Conservation (phyloP, 2,329 filamentous ascomycete genomes). For the Lasiodiplodia hormozganensis region DNA sequence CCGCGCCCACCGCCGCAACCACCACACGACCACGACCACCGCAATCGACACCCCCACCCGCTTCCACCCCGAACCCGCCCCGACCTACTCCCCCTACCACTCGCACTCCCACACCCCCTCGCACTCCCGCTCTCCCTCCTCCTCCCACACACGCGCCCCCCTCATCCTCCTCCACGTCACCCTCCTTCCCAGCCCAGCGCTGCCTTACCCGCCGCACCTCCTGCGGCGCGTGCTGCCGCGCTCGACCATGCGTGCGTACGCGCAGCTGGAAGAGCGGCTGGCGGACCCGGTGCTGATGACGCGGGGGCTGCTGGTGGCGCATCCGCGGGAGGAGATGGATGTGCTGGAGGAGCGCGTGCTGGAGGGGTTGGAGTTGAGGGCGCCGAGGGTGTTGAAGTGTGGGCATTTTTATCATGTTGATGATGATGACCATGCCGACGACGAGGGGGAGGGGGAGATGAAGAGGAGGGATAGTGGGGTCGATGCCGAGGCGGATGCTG, state of each 20-base stretch:
- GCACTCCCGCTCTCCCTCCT: background rate
- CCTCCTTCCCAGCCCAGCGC: slow-evolving; percentile 72
- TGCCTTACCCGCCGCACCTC: slow-evolving; percentile 58
- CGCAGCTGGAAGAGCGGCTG: slow-evolving; percentile 68
- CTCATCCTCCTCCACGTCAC: slow-evolving; percentile 83
- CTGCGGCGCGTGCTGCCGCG: slow-evolving; percentile 58
- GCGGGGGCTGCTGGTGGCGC: slow-evolving; percentile 76
- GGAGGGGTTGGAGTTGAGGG: slow-evolving; percentile 74
- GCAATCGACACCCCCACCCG: background rate
- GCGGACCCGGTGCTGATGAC: slow-evolving; percentile 73
- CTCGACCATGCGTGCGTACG: slow-evolving; percentile 66
- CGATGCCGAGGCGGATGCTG: background rate
- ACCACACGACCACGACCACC: background rate
- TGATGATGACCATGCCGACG: background rate
- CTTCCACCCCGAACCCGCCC: background rate
- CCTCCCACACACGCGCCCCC: slow-evolving; percentile 41
- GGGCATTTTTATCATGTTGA: slow-evolving; percentile 70
- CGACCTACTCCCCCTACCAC: background rate
- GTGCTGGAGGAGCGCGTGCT: slow-evolving; percentile 78
- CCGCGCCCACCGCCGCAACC: background rate
- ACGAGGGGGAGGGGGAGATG: slow-evolving; percentile 54
- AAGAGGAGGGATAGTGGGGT: slow-evolving; percentile 34
- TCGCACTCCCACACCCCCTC: background rate
- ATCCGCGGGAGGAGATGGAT: slow-evolving; percentile 82
- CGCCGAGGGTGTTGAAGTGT: slow-evolving; percentile 74